Conservation (phyloP, 2,329 filamentous ascomycete genomes). For the Blastomyces gilchristii region DNA sequence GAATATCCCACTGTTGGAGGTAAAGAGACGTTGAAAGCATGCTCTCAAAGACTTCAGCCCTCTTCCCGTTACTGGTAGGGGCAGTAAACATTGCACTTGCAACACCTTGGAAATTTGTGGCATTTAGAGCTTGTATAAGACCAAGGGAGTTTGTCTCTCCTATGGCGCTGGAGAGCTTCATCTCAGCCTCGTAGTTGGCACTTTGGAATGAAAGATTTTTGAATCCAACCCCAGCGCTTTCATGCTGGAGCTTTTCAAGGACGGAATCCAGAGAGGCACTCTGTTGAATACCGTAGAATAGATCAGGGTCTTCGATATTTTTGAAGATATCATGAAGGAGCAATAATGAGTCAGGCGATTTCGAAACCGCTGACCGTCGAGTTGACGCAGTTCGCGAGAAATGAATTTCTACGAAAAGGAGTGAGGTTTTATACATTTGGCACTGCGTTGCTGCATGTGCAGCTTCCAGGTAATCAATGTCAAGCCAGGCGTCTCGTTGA, state of each 20-base stretch:
- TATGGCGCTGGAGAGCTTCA: constrained; percentile 50
- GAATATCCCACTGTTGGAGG: constrained; percentile 86
- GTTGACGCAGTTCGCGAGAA: constrained; percentile 49
- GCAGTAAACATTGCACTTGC: constrained; percentile 67
- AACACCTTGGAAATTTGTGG: constrained; percentile 73
- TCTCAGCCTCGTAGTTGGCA: constrained; percentile 78
- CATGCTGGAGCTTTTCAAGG: constrained; percentile 74
- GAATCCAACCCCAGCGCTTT: constrained; percentile 69
- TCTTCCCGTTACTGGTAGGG: constrained; percentile 43
- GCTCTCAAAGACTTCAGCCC: constrained; percentile 50
- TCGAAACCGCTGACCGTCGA: constrained; percentile 54
- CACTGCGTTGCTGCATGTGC: constrained; percentile 64
- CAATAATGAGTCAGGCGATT: constrained; percentile 49
- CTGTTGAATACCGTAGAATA: constrained; percentile 85
- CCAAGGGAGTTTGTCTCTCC: constrained; percentile 54
- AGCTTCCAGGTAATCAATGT: constrained; percentile 63
- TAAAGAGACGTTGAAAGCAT: constrained; percentile 71
- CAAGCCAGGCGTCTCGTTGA: constrained; percentile 74
- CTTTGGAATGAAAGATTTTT: constrained; percentile 86
- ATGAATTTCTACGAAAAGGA: constrained; percentile 70
- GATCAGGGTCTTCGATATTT: constrained; percentile 89
- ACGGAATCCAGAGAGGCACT: constrained; percentile 66
- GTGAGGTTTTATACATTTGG: constrained; percentile 74
- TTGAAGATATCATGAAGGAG: constrained; percentile 75
- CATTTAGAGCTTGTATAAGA: constrained; percentile 65